phyloP scores from a whole-genome alignment of 106 monocot species.

The Cymbidium sinense region DNA sequence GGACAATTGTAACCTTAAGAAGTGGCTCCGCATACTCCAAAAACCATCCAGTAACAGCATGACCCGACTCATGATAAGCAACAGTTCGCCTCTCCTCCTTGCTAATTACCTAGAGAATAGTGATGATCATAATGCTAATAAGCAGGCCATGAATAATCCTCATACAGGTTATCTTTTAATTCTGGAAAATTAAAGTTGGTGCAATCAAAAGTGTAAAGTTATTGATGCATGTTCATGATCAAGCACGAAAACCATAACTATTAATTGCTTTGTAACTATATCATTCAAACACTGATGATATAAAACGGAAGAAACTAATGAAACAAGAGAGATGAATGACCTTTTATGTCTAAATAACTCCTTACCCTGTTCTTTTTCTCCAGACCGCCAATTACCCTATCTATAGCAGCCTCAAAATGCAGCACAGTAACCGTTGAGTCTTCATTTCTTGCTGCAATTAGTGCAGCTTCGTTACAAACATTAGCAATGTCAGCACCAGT shows the following conservation, averaged over 20 bases:
- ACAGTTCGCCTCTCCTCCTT: conserved; percentile 77
- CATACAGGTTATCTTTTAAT: neutral
- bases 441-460: conserved; percentile 80
- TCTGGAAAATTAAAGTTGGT: neutral
- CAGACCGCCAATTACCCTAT: conserved; percentile 85
- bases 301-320: neutral
- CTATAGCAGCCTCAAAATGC: conserved; percentile 94
- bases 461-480: conserved; percentile 93
- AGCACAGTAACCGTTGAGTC: conserved; percentile 55
- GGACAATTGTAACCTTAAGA: conserved; percentile 88
- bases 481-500: conserved; percentile 98
- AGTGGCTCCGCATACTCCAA: conserved; percentile 90
- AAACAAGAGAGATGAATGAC: neutral
- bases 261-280: too few relatives aligned
- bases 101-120: conserved; percentile 69
- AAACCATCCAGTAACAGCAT: conserved; percentile 91
- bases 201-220: neutral
- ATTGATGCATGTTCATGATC: neutral
- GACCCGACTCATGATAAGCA: conserved; percentile 91
- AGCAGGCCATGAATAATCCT: neutral
- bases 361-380: conserved; percentile 96
- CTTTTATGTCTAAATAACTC: neutral
- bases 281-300: neutral
- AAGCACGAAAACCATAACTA: too few relatives aligned
- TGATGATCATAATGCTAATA: neutral